A percentile compares a stretch with the other conserved stretches of the same genome.
These are phyloP conservation scores for Grosmannia penicillata DNA, from an alignment of 2,329 filamentous ascomycete genomes.

Conservation along the genomic window DNA sequence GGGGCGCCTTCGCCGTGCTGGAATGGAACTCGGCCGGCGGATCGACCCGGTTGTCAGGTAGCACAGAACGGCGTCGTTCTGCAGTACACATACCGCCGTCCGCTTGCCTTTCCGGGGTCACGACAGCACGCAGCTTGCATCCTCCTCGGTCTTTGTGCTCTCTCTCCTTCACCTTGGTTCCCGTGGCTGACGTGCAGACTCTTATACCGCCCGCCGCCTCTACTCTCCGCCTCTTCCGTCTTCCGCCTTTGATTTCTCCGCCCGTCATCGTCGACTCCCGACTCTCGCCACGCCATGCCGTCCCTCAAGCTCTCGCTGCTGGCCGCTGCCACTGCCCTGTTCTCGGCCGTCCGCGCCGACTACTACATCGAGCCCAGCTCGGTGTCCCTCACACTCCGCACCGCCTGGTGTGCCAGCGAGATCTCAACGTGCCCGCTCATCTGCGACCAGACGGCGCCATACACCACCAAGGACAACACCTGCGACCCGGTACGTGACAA, in stretches of 20 bases:
- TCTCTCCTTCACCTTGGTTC: no score
- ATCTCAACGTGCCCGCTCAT: slow-evolving; percentile 53
- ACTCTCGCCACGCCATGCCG: slow-evolving; percentile 26
- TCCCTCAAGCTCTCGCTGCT: slow-evolving; percentile 37
- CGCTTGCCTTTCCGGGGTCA: no score
- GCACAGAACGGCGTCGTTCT: no score
- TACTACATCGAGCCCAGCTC: slow-evolving; percentile 47
- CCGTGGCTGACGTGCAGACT: no score
- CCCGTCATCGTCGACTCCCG: neutral
- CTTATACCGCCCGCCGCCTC: no score
- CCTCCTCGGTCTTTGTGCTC: no score
- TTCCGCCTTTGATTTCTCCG: neutral
- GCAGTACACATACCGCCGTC: no score
- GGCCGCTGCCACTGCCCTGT: slow-evolving; percentile 37
- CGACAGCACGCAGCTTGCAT: no score
- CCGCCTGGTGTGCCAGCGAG: slow-evolving; percentile 52
- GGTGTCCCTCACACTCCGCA: slow-evolving; percentile 36
- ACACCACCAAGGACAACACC: slow-evolving; percentile 42
- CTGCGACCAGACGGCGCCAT: slow-evolving; percentile 44
- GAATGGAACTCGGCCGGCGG: no score
- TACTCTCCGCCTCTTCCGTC: no score
- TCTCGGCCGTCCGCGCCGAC: slow-evolving; percentile 37
- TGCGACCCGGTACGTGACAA: slow-evolving; percentile 54
- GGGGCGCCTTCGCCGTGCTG: no score
- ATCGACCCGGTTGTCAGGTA: no score